Base-by-base conservation (phyloP, 257 asterid genomes). In the Schizonepeta tenuifolia region DNA sequence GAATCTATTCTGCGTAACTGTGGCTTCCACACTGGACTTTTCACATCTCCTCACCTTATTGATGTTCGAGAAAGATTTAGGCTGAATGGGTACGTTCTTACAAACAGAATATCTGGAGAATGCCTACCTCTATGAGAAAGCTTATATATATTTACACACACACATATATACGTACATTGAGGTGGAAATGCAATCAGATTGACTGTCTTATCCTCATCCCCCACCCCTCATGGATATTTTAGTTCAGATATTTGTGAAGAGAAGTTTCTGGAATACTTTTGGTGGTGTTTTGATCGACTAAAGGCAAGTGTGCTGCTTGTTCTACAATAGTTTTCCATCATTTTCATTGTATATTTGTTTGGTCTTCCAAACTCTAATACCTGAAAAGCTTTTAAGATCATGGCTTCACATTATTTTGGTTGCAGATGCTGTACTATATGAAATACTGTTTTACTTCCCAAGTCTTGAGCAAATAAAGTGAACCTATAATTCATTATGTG, bases 41-140 rank as follows among this genome's bases (percentile, higher is more conserved):
- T 90, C 90, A 92, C 98, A 46, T 92, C 99, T 51, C 98, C 99
- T 17, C 99, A 95, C 82, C 96, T 95, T 71, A 92, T 95, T 80
- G 99, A 95, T 78, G 83, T 95, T 78, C 91, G 99, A 60, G 99
- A 95, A 88, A 86, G 99, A 82, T 95, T 95, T 82, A 84, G 86
- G 44, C 65, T 92, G 83, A 84, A 95, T 66, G 98, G 99, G 99
- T 95, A 79, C 67, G 88, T 81, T 67, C 74, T 75, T 60, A 71
- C 69, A 26, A 51, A 43, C 54, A 46, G 24, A 60, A 68, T 26
- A 28, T 51, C 54, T 33, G 49, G 31, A 28, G 33, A 79, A 35
- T 58, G 60, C 43, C n/a, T 65, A 15, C 53, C 55, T 51, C 10
- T 26, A 55, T 63, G 61, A 74, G 35, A 60, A 60, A 60, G 24